These are phyloP conservation scores for Climacium dendroides DNA, from an alignment of 225 moss, liverwort and hornwort species.

Conservation along the genomic window DNA sequence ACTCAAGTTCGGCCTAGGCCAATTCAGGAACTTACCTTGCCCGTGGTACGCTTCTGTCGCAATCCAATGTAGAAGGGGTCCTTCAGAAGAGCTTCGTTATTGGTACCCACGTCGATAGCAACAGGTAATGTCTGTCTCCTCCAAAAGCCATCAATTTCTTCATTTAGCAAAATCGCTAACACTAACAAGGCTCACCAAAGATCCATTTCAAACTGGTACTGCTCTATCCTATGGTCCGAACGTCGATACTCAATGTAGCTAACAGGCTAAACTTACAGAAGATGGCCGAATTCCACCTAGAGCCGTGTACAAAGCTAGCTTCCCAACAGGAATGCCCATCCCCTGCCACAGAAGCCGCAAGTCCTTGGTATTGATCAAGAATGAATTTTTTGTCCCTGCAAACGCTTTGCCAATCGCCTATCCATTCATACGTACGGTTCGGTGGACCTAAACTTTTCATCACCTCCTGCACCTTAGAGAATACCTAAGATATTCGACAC, in stretches of 20 bases:
- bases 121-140: conserved; percentile 63
- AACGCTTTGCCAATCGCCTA: background rate
- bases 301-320: conserved; percentile 71
- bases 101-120: conserved; percentile 85
- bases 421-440: background rate
- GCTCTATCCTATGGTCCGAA: background rate
- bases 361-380: background rate
- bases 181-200: background rate
- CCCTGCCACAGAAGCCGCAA: conserved; percentile 39
- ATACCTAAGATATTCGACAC: background rate
- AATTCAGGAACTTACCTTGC: conserved; percentile 35
- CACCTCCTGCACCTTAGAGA: background rate
- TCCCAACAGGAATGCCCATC: conserved; percentile 89
- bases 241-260: background rate
- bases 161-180: background rate
- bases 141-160: background rate
- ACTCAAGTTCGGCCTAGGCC: background rate
- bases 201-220: background rate
- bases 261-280: conserved; percentile 23
- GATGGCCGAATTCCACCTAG: conserved; percentile 84
- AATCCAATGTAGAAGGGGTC: conserved; percentile 76
- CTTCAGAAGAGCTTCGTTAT: conserved; percentile 62
- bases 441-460: background rate
- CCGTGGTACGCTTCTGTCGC: conserved; percentile 49
- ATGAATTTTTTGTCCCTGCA: background rate